Percentiles rank a stretch among this genome's conserved stretches.
phyloP scores from a whole-genome alignment of 2,329 filamentous ascomycete genomes.

The Decorospora gaudefroyi region DNA sequence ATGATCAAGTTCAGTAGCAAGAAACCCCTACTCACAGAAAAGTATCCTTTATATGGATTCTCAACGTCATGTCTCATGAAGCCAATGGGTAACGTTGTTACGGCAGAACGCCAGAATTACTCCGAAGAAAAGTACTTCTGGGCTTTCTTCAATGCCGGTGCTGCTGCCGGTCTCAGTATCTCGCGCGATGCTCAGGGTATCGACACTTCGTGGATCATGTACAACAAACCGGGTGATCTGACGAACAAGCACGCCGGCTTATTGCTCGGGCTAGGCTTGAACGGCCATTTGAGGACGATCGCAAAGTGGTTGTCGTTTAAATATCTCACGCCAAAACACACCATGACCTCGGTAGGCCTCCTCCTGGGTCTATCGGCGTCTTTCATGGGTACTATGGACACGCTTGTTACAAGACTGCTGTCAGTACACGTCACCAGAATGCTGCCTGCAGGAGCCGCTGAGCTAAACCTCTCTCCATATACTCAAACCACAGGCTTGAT shows the following conservation, averaged over 20 bases:
- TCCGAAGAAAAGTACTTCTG: constrained; percentile 97
- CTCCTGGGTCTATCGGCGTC: constrained; percentile 89
- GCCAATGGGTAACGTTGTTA: constrained; percentile 87
- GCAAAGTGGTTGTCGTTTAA: constrained; percentile 99
- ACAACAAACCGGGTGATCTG: constrained; percentile 91
- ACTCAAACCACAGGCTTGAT: constrained; percentile 96
- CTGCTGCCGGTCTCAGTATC: constrained; percentile 88
- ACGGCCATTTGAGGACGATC: constrained; percentile 89
- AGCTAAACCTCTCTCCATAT: constrained; percentile 87
- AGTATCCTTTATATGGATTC: constrained; percentile 86
- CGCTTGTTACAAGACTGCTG: constrained; percentile 85
- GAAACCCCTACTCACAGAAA: constrained; percentile 88
- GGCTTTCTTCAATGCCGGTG: constrained; percentile 98
- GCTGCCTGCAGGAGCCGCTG: constrained; percentile 87
- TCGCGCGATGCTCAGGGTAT: constrained; percentile 89
- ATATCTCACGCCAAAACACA: constrained; percentile 98
- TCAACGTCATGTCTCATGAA: constrained; percentile 90
- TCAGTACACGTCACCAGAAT: constrained; percentile 96
- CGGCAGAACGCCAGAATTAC: constrained; percentile 84
- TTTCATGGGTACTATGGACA: constrained; percentile 96
- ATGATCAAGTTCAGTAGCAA: constrained; percentile 87
- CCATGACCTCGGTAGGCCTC: constrained; percentile 98
- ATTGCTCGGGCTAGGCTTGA: constrained; percentile 84
- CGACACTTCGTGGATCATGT: constrained; percentile 97
- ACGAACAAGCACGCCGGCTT: constrained; percentile 97